phyloP scores from a whole-genome alignment of 2,329 filamentous ascomycete genomes.

The Calonectria fujianensis region DNA sequence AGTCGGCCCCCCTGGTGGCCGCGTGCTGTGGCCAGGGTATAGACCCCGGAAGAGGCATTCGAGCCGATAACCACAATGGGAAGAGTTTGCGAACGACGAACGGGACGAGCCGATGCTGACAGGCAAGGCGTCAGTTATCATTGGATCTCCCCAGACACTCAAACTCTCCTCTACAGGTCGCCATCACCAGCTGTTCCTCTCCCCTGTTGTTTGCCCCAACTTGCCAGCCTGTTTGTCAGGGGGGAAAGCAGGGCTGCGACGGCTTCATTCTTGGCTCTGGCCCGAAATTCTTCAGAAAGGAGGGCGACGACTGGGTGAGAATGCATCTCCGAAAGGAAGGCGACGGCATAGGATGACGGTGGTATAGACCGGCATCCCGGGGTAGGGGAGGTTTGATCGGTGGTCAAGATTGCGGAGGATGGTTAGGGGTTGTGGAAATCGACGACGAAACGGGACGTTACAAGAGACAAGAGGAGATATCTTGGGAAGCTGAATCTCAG shows the following conservation, averaged over 20 bases:
- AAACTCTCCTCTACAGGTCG: conserved; percentile 46
- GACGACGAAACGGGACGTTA: conserved; percentile 38
- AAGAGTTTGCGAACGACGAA: conserved; percentile 52
- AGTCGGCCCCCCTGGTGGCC: conserved; percentile 41
- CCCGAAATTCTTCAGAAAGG: conserved; percentile 6
- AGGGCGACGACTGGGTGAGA: conserved; percentile 24
- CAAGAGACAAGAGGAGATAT: conserved; percentile 50
- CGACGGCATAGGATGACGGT: conserved; percentile 31
- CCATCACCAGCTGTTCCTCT: conserved; percentile 43
- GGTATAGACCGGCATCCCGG: conserved; percentile 16
- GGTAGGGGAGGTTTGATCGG: conserved; percentile 43
- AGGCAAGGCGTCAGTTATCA: conserved; percentile 41
- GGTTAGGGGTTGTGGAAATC: conserved; percentile 47
- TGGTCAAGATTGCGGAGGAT: conserved; percentile 42
- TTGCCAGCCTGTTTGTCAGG: conserved; percentile 12
- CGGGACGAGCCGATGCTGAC: conserved; percentile 55
- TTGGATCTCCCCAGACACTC: conserved; percentile 46
- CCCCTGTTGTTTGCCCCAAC: conserved; percentile 22
- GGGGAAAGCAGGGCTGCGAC: conserved; percentile 24
- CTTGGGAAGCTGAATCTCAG: conserved; percentile 42
- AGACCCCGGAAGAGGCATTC: conserved; percentile 41
- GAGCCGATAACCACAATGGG: conserved; percentile 39
- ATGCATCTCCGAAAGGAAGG: conserved; percentile 32
- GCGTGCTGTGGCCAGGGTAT: conserved; percentile 42
- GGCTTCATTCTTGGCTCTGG: not conserved